Conservation (phyloP, 345 rosid genomes). For the Citropsis articulata region DNA sequence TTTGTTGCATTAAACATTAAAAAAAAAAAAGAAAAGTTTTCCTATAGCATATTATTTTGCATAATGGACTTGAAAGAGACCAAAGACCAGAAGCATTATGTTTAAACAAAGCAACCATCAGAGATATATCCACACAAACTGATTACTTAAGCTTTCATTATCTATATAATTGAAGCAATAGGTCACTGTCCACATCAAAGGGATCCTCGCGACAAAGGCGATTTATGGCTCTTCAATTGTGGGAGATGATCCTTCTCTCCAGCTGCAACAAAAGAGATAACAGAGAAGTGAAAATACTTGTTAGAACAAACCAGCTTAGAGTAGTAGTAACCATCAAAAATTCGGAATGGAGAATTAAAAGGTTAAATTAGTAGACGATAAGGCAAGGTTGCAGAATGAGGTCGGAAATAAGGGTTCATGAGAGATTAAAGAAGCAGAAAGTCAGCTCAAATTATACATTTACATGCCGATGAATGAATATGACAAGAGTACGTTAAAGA, state of each 20-base stretch:
- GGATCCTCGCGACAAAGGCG: no score
- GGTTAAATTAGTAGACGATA: neutral
- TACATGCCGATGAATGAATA: neutral
- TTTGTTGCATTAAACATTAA: neutral
- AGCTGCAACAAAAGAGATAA: neutral
- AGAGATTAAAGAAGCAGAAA: neutral
- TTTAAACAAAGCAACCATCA: neutral
- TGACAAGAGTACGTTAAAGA: neutral
- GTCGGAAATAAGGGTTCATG: neutral
- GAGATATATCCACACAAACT: neutral
- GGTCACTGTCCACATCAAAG: neutral
- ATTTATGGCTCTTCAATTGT: neutral
- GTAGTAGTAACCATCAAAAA: neutral
- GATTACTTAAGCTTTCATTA: neutral
- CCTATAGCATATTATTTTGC: neutral
- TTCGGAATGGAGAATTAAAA: neutral
- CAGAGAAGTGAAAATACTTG: neutral
- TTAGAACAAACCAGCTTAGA: neutral
- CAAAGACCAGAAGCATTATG: neutral
- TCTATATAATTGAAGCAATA: neutral
- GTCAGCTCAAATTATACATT: neutral
- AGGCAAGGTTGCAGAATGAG: neutral
- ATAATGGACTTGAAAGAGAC: neutral
- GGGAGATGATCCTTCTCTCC: conserved; percentile 7
- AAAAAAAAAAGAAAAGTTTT: neutral